Conservation (phyloP, 768 basidiomycete genomes). For the Podaxis sp. region DNA sequence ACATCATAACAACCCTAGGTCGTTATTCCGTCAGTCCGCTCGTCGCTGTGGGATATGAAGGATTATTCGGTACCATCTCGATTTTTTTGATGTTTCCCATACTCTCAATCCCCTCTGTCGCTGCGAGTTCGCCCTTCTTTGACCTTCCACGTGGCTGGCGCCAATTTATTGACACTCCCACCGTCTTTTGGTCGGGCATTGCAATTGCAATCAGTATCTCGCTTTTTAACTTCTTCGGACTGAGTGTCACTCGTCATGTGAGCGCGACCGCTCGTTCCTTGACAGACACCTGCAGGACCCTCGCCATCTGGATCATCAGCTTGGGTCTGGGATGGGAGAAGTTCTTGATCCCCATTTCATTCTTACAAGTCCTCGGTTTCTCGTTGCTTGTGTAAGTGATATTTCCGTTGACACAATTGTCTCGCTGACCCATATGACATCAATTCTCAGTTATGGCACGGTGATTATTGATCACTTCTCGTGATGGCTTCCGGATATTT, state of each 20-base stretch:
- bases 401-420: background rate
- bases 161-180: constrained; percentile 81
- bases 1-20: constrained; percentile 27
- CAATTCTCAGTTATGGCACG: constrained; percentile 72
- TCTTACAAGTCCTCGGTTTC: constrained; percentile 85
- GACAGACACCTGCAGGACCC: constrained; percentile 93
- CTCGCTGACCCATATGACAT: constrained; percentile 1
- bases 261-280: constrained; percentile 90
- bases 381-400: constrained; percentile 80
- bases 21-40: constrained; percentile 85
- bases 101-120: constrained; percentile 67
- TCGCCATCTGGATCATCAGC: constrained; percentile 95
- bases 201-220: constrained; percentile 78
- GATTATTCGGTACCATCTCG: constrained; percentile 83
- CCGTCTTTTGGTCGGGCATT: constrained; percentile 65
- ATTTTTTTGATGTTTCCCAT: constrained; percentile 81
- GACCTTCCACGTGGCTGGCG: constrained; percentile 88
- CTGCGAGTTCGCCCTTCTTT: constrained; percentile 70
- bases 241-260: constrained; percentile 90
- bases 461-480: constrained; percentile 38
- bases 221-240: constrained; percentile 85
- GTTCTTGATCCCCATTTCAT: constrained; percentile 76
- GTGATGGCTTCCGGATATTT: background rate
- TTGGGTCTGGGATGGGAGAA: constrained; percentile 89
- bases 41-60: constrained; percentile 93